phyloP scores from a whole-genome alignment of 2,329 filamentous ascomycete genomes.

The Triangularia verruculosa region DNA sequence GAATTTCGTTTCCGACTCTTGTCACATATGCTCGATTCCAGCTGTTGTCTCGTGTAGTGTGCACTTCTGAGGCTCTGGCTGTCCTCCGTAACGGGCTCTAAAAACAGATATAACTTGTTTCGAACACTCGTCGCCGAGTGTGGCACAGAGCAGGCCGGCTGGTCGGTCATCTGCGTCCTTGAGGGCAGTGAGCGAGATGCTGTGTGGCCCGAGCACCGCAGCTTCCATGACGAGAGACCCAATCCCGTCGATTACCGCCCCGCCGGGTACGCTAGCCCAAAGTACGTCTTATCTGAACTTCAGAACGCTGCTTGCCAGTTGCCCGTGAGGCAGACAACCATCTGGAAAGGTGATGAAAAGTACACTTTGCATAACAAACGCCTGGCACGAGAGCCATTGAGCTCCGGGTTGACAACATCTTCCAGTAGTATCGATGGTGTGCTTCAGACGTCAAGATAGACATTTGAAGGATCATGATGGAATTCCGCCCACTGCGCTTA shows the following conservation, averaged over 20 bases:
- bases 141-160: conserved; percentile 13
- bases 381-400: not conserved
- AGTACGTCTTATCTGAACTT: not conserved
- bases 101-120: conserved; percentile 17
- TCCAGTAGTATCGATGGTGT: not conserved
- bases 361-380: not conserved
- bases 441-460: not conserved
- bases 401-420: not conserved
- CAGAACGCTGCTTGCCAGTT: not conserved
- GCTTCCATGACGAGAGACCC: not conserved
- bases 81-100: not conserved
- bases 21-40: too few relatives aligned
- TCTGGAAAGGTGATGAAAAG: not conserved
- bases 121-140: conserved; percentile 16
- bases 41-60: too few relatives aligned
- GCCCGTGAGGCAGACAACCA: not conserved
- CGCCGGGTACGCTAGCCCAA: conserved; percentile 9
- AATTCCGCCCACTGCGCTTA: not conserved
- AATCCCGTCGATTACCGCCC: conserved; percentile 11
- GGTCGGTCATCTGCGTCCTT: not conserved
- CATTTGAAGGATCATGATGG: not conserved
- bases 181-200: not conserved
- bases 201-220: not conserved
- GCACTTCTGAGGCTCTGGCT: not conserved
- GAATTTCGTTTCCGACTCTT: too few relatives aligned